A percentile compares a stretch with the other conserved stretches of the same genome.
Conservation (phyloP, 805 yeast species). For the Zygoascus flipseniorum region DNA sequence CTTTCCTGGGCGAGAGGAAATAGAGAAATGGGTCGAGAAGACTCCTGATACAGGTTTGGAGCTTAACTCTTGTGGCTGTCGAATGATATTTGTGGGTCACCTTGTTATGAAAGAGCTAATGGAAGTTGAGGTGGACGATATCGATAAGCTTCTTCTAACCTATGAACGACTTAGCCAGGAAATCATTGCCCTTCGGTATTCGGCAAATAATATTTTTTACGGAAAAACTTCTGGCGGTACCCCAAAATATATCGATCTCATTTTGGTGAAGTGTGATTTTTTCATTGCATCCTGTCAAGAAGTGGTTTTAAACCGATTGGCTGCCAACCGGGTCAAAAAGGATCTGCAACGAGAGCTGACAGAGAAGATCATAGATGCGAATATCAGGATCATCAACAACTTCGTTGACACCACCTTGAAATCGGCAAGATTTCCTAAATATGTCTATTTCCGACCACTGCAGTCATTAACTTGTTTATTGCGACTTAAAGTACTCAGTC, state of each 20-base stretch:
- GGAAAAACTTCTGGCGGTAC: not conserved
- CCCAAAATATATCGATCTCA: not conserved
- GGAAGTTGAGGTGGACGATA: not conserved
- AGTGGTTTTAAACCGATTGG: not conserved
- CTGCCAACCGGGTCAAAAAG: not conserved
- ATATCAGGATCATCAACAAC: not conserved
- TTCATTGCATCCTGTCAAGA: not conserved
- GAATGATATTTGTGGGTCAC: not conserved
- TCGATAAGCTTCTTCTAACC: not conserved
- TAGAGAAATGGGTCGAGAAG: not conserved
- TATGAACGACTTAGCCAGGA: not conserved
- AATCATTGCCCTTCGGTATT: not conserved
- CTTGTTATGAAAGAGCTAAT: not conserved
- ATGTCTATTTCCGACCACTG: conserved; percentile 17
- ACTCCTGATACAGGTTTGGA: not conserved
- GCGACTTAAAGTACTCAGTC: conserved; percentile 10
- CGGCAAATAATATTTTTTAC: not conserved
- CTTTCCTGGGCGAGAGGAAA: not conserved
- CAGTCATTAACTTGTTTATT: conserved; percentile 14
- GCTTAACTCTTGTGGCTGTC: not conserved
- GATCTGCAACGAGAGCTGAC: conserved; percentile 4
- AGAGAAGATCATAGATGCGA: not conserved
- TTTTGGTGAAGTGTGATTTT: not conserved
- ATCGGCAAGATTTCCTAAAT: conserved; percentile 11
- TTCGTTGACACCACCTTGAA: conserved; percentile 4